Evolutionary conservation across 768 basidiomycete species (phyloP), one percentile per base, ranked within the genome.

Genomic region (Peribolospora baueri): DNA sequence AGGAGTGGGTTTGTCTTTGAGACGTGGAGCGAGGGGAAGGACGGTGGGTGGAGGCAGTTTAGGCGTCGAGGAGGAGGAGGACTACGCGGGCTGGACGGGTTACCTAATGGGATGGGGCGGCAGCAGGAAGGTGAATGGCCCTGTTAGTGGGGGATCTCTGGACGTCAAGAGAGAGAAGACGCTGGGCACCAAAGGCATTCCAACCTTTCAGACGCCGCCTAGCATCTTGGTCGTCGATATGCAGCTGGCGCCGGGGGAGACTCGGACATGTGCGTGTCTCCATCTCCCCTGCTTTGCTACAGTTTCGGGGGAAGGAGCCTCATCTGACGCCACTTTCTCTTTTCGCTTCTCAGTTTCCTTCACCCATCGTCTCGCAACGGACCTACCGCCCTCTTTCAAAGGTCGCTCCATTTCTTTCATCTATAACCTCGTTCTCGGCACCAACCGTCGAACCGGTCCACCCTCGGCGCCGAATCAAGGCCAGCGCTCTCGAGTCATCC

Each of bases 181-280:
- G 0, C 65, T 70, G 65, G 66, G 65, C 53, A 65, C 65, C 49
- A 66, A 65, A 54, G 66, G 64, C 46, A 59, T 97, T 13, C 88
- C 91, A 0, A 87, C 84, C 0, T 79, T 91, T 37, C 81, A 88
- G 58, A 78, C 82, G 0, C 81, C 81, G 56, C 82, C 84, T 7
- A 76, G 81, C 41, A 82, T 97, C 76, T 70, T 97, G 7, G 87
- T 82, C 0, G 84, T 98, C 0, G 93, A 97, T 67, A 64, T 95
- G 40, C 68, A 71, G 4, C 71, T 98, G 13, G 72, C 69, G 3
- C 84, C 86, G n/a, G 87, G 88, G 4, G 81, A 90, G 66, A 81
- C 77, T 42, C 75, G 78, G 57, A 82, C 74, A 58, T 93, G 87
- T 90, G 64, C 60, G 81, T 76, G 6, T 13, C 9, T 41, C 10